A percentile compares a stretch with the other conserved stretches of the same genome.
These are phyloP conservation scores for Metroxylon sagu DNA, from an alignment of 176 grass and related monocot genomes.

Conservation along the genomic window DNA sequence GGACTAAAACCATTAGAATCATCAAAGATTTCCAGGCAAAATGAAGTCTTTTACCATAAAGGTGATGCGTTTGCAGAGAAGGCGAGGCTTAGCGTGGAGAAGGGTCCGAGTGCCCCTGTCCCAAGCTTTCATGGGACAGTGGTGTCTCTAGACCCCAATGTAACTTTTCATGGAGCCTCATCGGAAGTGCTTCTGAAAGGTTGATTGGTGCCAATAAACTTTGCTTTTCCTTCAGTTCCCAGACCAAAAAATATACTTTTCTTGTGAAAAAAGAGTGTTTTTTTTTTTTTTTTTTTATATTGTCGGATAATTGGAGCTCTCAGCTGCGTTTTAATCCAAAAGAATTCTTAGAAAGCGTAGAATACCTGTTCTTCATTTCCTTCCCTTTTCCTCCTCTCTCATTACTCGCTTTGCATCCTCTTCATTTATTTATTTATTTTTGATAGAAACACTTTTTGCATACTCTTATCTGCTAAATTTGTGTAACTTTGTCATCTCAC, in stretches of 20 bases:
- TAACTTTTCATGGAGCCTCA: conserved; percentile 29
- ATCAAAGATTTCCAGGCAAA: conserved; percentile 34
- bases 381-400: too few relatives aligned
- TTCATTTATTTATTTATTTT: too few relatives aligned
- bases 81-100: conserved; percentile 14
- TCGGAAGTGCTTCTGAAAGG: conserved; percentile 85
- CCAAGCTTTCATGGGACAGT: conserved; percentile 26
- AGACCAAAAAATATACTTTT: too few relatives aligned
- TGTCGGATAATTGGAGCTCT: too few relatives aligned
- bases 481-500: too few relatives aligned
- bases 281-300: background rate
- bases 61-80: conserved; percentile 24
- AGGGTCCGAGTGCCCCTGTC: conserved; percentile 8
- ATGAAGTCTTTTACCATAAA: conserved; percentile 9
- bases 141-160: conserved; percentile 19
- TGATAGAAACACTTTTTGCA: too few relatives aligned
- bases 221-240: background rate
- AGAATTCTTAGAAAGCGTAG: too few relatives aligned
- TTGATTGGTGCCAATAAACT: conserved; percentile 19
- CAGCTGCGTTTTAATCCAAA: too few relatives aligned
- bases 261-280: too few relatives aligned
- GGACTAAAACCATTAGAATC: conserved; percentile 31
- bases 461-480: too few relatives aligned
- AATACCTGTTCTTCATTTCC: too few relatives aligned
- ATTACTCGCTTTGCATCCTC: too few relatives aligned